A percentile compares a stretch with the other conserved stretches of the same genome.
Conservation (phyloP, 2,329 filamentous ascomycete genomes). For the Fusarium sp. region DNA sequence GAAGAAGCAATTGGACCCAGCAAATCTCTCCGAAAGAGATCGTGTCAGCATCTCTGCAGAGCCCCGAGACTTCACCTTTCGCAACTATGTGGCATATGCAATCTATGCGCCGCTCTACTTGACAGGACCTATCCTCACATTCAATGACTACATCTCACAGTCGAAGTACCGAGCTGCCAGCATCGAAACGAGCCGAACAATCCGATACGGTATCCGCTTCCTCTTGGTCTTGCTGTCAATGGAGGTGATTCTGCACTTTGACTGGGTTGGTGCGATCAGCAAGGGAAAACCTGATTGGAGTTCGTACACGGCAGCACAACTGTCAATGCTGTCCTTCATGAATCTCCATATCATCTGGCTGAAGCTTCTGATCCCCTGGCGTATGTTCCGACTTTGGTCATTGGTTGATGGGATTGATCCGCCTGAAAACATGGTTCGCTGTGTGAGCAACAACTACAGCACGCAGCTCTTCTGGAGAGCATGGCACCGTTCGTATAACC, state of each 20-base stretch:
- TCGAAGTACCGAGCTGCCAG: constrained; percentile 77
- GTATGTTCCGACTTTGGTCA: constrained; percentile 98
- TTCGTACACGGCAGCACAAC: constrained; percentile 85
- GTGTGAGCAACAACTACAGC: constrained; percentile 94
- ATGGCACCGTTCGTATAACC: constrained; percentile 96
- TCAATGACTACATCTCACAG: constrained; percentile 97
- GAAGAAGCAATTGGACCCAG: constrained; percentile 96
- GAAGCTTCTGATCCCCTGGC: constrained; percentile 95
- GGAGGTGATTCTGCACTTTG: constrained; percentile 90
- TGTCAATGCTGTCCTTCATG: constrained; percentile 92
- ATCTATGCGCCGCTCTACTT: constrained; percentile 95
- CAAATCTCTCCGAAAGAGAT: constrained; percentile 88
- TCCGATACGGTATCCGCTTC: constrained; percentile 87
- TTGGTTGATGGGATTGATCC: constrained; percentile 91
- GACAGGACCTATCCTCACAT: constrained; percentile 91
- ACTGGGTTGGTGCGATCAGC: constrained; percentile 93
- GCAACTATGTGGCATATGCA: constrained; percentile 88
- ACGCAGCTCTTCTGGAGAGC: constrained; percentile 92
- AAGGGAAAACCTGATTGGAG: constrained; percentile 83
- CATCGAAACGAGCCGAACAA: constrained; percentile 75
- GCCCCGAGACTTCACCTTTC: constrained; percentile 76
- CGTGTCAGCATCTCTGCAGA: constrained; percentile 81
- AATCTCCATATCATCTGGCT: constrained; percentile 98
- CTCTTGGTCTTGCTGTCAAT: constrained; percentile 82
- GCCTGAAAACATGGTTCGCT: constrained; percentile 98